Evolutionary conservation across 257 asterid genomes (phyloP).

Genomic region (Plectranthus barbatus): DNA sequence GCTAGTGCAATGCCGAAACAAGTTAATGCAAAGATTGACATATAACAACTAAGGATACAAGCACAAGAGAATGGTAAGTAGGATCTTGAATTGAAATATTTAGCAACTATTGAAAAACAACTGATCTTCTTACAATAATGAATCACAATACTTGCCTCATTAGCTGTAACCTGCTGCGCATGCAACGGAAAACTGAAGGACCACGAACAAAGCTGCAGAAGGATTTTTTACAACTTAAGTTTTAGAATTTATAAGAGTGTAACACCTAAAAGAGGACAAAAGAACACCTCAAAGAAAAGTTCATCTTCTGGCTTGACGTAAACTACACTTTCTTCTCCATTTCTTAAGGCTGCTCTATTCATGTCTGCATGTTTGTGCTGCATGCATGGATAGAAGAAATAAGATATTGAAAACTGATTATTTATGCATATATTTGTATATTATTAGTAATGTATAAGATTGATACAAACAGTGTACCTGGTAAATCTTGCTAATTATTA

Average conservation of each 20-base stretch:
- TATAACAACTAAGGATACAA: not conserved
- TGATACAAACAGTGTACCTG: constrained; percentile 35
- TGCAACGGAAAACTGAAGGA: constrained; percentile 66
- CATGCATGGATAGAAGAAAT: not conserved
- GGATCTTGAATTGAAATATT: not conserved
- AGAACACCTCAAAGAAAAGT: constrained; percentile 51
- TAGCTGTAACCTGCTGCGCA: constrained; percentile 42
- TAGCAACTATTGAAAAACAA: not conserved
- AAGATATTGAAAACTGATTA: not conserved
- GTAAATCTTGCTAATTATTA: constrained; percentile 72
- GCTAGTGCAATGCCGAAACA: too few relatives aligned
- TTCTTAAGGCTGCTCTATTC: constrained; percentile 21
- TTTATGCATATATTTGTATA: not conserved
- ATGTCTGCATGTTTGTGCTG: constrained; percentile 55
- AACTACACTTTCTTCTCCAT: constrained; percentile 46
- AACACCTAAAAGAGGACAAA: not conserved
- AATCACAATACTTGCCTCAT: constrained; percentile 50
- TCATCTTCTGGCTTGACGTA: constrained; percentile 79
- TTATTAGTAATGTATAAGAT: not conserved
- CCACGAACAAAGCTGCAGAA: constrained; percentile 85
- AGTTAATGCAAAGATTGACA: not conserved
- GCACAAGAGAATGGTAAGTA: not conserved
- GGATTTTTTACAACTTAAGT: constrained; percentile 14
- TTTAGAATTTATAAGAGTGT: not conserved
- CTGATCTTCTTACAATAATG: not conserved